Base-by-base conservation (phyloP, 2,329 filamentous ascomycete species). In the Nemania bipapillata region DNA sequence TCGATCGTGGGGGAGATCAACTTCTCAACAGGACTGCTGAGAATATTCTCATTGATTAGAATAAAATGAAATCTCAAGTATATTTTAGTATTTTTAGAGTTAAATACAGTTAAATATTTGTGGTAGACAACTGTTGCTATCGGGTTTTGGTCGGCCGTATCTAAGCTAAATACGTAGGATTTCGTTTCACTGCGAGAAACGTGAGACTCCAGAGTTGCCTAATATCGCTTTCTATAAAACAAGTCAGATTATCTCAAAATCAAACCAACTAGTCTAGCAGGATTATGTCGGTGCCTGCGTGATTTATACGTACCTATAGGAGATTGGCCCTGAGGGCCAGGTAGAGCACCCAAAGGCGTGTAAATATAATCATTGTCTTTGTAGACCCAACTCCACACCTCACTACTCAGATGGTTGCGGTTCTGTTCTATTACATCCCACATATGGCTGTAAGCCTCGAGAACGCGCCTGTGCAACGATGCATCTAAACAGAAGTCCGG, bases 321-420 rank as follows among this genome's bases (percentile, higher is more conserved):
- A 61, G 74, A 78, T 58, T 77, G 78, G 5, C 84, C 85, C 3
- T 81, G 78, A 3, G 83, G 82, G 32, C 85, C 81, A 4, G 84
- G 82, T 65, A 89, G 75, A 1, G 81, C 81, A 0, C 86, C 87
- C 56, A 89, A 75, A 26, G 86, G 84, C 61, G 81, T 82, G 52
- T 84, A 83, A 40, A 81, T 72, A 73, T 86, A 89, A 7, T 75
- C 76, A 1, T 77, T 83, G 68, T 84, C 78, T 28, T 77, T 77
- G 69, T 87, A 90, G 7, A 81, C 80, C 88, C 87, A 91, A 58
- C 84, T 88, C 89, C 89, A 90, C 0, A 90, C 86, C 73, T 91
- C 88, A 1, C 80, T 81, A 65, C 84, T 85, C 15, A 91, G 76
- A 62, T 86, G 81, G 2, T 76, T 78, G 2, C 72, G 69, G 66